phyloP scores from a whole-genome alignment of 208 protist genomes.

The Crithidia sp. region DNA sequence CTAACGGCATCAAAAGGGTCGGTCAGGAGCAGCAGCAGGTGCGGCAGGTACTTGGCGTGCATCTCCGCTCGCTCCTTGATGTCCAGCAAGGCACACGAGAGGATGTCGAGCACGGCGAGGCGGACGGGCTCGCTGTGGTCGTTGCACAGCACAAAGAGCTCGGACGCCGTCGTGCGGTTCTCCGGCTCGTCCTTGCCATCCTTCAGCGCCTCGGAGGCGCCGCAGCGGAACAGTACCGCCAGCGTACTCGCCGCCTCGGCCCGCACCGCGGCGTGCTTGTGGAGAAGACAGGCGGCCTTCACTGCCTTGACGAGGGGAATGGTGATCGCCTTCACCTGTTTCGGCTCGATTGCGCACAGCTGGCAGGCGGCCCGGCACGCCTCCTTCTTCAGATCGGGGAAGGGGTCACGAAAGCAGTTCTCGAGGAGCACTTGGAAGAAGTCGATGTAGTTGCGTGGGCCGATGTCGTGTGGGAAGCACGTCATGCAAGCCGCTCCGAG shows the following conservation, averaged over 20 bases:
- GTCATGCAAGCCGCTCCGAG: conserved; percentile 75
- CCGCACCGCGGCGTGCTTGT: conserved; percentile 89
- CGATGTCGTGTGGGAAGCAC: conserved; percentile 89
- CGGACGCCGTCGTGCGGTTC: conserved; percentile 52
- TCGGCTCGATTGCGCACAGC: conserved; percentile 80
- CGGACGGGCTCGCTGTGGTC: conserved; percentile 84
- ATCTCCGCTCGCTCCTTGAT: conserved; percentile 82
- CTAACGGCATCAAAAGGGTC: conserved; percentile 72
- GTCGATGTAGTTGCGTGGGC: conserved; percentile 86
- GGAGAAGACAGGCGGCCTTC: conserved; percentile 69
- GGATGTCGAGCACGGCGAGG: conserved; percentile 54
- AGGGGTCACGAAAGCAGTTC: conserved; percentile 82
- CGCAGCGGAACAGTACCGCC: conserved; percentile 68
- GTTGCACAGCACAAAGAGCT: conserved; percentile 82
- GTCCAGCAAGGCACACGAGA: conserved; percentile 74
- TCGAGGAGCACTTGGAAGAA: conserved; percentile 88
- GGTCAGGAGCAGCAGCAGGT: conserved; percentile 78
- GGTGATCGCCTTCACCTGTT: conserved; percentile 71
- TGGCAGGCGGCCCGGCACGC: conserved; percentile 68
- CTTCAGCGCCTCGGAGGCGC: conserved; percentile 72
- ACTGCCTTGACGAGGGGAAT: conserved; percentile 71
- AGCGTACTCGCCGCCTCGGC: conserved; percentile 63
- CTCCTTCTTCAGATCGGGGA: conserved; percentile 86
- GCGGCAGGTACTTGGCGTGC: conserved; percentile 79
- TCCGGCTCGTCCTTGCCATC: conserved; percentile 73